Evolutionary conservation across 441 rosid species (phyloP).

Genomic region (Pelargonium myrrhifolium): DNA sequence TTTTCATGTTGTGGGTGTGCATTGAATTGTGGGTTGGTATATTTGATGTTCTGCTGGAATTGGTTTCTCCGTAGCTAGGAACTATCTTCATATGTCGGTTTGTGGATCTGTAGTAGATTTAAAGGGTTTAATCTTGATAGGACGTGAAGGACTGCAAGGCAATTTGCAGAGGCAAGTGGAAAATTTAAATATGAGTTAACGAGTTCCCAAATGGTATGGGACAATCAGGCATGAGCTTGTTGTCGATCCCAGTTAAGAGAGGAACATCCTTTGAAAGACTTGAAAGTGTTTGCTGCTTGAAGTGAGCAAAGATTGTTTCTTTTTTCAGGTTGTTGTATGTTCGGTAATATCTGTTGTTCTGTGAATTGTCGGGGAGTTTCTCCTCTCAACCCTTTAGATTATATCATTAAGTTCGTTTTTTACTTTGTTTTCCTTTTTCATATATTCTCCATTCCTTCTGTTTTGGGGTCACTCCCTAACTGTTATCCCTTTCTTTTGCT

Average conservation of each 20-base stretch:
- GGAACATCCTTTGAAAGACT: too few relatives aligned
- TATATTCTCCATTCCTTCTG: conserved; percentile 1
- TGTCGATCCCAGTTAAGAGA: too few relatives aligned
- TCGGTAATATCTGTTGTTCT: background rate
- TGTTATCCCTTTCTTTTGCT: conserved; percentile 20
- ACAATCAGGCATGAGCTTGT: too few relatives aligned
- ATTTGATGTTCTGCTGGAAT: background rate
- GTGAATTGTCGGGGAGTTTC: background rate
- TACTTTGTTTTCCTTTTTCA: background rate
- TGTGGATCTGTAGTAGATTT: background rate
- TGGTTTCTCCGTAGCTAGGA: background rate
- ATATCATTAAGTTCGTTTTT: background rate
- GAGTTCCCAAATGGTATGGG: too few relatives aligned
- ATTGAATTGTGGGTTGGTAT: background rate
- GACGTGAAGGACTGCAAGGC: too few relatives aligned
- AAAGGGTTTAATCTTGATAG: background rate
- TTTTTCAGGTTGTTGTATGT: background rate
- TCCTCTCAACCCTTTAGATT: background rate
- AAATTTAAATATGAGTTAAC: too few relatives aligned
- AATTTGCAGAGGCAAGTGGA: too few relatives aligned
- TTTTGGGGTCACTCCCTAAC: conserved; percentile 9
- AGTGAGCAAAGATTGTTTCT: too few relatives aligned
- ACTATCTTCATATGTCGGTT: background rate
- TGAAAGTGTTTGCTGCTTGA: too few relatives aligned
- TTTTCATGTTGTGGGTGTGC: background rate